Base-by-base conservation (phyloP, 768 basidiomycete genomes). In the Austroboletus festivus region DNA sequence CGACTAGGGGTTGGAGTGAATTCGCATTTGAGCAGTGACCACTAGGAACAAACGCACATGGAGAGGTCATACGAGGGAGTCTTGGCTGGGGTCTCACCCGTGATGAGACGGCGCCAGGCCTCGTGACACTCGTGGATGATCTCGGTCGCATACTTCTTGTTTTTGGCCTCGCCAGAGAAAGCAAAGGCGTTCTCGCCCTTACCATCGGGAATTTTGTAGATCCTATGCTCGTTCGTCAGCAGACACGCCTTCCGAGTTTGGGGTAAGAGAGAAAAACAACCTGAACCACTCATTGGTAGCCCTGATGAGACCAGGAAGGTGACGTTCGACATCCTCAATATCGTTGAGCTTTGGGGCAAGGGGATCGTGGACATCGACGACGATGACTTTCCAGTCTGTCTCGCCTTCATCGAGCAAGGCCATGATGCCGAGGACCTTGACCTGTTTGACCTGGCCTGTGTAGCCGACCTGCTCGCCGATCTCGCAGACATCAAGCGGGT, bases 391-490 rank as follows among this genome's bases (percentile, higher is more conserved):
- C 96, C 96, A 99, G 77, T 98, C 96, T 57, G 96, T 98, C 77
- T 98, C 96, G 61, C 96, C 96, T 69, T 98, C 96, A 67, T 99
- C 96, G 58, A 98, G 85, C 50, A 98, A 79, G 49, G 96, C 96
- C 95, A 98, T 98, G 82, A 98, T 95, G 53, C 96, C 96, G 63
- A 99, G 90, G 57, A 99, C 89, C 79, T 99, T 99, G 82, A 99
- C 96, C 71, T 97, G 96, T 77, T 98, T 99, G 71, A 99, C 82
- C 70, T 98, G 94, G 48, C 96, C 96, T 54, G 85, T 83, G 70
- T 93, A 92, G 58, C 95, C 96, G 61, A 98, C 89, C 70, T 94
- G 90, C 71, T 99, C 96, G 53, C 96, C 96, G 61, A 99, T 98
- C 75, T 99, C 96, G 72, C 96, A 98, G 58, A 99, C 95, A 71